Evolutionary conservation across 2,329 filamentous ascomycete genomes (phyloP).

Genomic region (Microdochium nivale): DNA sequence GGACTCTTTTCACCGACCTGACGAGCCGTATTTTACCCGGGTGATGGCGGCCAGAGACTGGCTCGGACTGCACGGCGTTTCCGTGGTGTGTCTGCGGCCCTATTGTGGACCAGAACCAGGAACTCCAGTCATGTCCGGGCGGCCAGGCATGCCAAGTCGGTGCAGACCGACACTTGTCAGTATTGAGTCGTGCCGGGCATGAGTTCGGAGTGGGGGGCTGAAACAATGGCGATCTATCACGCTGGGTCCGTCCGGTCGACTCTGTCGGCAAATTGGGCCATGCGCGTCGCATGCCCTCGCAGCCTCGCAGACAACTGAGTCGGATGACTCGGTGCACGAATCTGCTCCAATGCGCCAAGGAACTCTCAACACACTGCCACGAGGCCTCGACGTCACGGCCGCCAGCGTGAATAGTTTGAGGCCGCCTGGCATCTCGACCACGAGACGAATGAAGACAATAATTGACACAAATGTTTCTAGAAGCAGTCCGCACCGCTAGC

Average conservation of each 20-base stretch:
- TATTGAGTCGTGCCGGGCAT: not conserved
- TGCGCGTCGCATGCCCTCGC: not conserved
- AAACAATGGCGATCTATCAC: not conserved
- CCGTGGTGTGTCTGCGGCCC: not conserved
- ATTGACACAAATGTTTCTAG: not conserved
- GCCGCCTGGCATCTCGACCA: not conserved
- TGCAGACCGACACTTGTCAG: not conserved
- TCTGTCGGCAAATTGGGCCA: not conserved
- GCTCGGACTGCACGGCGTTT: not conserved
- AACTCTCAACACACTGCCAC: too few species aligned
- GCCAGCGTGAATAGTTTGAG: too few species aligned
- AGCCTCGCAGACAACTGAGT: too few species aligned
- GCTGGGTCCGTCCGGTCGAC: not conserved
- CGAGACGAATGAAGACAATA: not conserved
- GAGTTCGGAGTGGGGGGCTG: not conserved
- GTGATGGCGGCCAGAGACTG: too few species aligned
- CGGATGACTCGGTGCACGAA: too few species aligned
- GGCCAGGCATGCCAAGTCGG: constrained; percentile 1
- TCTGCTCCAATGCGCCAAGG: too few species aligned
- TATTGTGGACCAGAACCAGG: not conserved
- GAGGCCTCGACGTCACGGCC: too few species aligned
- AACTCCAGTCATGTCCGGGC: not conserved
- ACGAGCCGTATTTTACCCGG: too few species aligned
- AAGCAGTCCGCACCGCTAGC: not conserved
- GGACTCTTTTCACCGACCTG: too few species aligned